Base-by-base conservation (phyloP, 1,284 basidiomycete species). In the Paramarasmius palmivorus region DNA sequence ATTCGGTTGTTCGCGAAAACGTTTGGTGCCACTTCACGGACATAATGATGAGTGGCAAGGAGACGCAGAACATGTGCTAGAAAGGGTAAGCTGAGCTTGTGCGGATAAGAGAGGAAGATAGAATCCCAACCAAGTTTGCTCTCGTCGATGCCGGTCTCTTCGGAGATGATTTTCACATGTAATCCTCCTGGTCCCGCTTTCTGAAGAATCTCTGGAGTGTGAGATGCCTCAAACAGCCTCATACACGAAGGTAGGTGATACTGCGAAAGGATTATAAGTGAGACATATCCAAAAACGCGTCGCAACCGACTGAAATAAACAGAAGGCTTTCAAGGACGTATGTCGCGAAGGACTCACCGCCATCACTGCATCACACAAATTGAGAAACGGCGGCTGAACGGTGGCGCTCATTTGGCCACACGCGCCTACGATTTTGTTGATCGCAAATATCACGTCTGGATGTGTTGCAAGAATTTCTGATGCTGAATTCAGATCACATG, bases 171-270 rank as follows among this genome's bases (percentile, higher is more conserved):
- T 10, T 73, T 63, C 22, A 87, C 79, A 58, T 86, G 83, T 57
- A 88, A 60, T 0, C 86, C 86, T 20, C 67, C 57, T 4, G 72
- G 71, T 3, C 81, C 84, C 14, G 82, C 80, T 50, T 83, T 83
- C 10, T 83, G 76, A 0, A 90, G 70, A 12, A 89, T 80, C 63
- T 90, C 88, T 6, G 80, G 77, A 22, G 81, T 76, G 62, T 88
- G 83, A 1, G 84, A 77, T 2, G 83, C 82, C 63, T 88, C 86
- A 14, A 88, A 63, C 42, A 90, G 73, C 20, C 87, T 79, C 63
- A 90, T 70, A 63, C 85, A 88, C 8, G 84, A 79, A 0, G 88
- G 84, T 17, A 90, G 72, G 62, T 87, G 84, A 60, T 87, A 88
- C 86, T 88, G 34, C 20, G 9, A 41, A 12, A 39, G 22, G 50